phyloP scores from a whole-genome alignment of 2,329 filamentous ascomycete species.

The Penicillium sp. region DNA sequence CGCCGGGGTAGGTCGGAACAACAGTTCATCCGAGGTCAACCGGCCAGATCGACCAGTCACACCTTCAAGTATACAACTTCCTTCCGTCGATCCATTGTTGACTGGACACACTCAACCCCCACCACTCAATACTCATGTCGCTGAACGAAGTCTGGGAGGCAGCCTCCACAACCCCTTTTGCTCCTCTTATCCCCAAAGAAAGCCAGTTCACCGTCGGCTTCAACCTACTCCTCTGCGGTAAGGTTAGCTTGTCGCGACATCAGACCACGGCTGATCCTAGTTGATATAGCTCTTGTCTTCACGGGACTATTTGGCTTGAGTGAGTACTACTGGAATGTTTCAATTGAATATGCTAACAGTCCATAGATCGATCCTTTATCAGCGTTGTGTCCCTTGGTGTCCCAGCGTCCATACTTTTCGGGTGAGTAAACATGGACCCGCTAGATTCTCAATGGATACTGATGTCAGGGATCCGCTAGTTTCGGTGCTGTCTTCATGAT shows the following conservation, averaged over 20 bases:
- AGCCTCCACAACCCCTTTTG: constrained; percentile 78
- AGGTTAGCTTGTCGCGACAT: constrained; percentile 18
- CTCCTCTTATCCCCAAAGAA: constrained; percentile 71
- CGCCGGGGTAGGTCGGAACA: constrained; percentile 10
- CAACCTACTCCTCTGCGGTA: constrained; percentile 62
- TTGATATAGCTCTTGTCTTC: constrained; percentile 54
- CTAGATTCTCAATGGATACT: neutral
- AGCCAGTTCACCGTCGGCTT: constrained; percentile 80
- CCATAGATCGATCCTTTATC: constrained; percentile 69
- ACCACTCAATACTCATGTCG: constrained; percentile 48
- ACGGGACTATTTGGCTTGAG: constrained; percentile 80
- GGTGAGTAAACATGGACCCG: constrained; percentile 54
- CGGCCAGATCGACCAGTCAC: constrained; percentile 20
- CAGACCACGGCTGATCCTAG: constrained; percentile 13
- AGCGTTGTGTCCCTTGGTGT: constrained; percentile 73
- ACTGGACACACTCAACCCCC: neutral
- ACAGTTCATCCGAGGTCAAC: constrained; percentile 9
- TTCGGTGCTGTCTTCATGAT: constrained; percentile 98
- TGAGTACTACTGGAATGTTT: constrained; percentile 45
- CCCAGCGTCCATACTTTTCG: constrained; percentile 81
- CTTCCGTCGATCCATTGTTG: constrained; percentile 2
- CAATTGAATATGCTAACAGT: constrained; percentile 7
- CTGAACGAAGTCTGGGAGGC: constrained; percentile 89
- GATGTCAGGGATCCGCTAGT: constrained; percentile 44
- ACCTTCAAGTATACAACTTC: neutral